A percentile compares a stretch with the other conserved stretches of the same genome.
These are phyloP conservation scores for Pinus tabuliformis DNA, from an alignment of 75 land plant genomes.

Conservation along the genomic window DNA sequence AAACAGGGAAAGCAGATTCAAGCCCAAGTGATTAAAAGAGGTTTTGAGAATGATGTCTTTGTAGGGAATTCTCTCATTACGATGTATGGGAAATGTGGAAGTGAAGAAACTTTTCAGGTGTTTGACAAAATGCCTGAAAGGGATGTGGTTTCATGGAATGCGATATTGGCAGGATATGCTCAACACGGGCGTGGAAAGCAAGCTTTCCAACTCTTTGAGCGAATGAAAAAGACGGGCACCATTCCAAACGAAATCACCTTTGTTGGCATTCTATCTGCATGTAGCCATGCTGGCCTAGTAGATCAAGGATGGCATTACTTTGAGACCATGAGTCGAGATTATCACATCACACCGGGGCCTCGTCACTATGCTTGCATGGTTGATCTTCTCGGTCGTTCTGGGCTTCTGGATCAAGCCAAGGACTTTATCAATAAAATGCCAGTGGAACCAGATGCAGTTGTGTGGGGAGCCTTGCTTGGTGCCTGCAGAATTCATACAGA, in stretches of 20 bases:
- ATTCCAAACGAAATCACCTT: slow-evolving; percentile 8
- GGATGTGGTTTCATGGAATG: slow-evolving; percentile 31
- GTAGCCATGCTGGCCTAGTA: slow-evolving; percentile 4
- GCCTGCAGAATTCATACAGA: neutral
- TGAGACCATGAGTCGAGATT: neutral
- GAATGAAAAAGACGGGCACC: slow-evolving; percentile 33
- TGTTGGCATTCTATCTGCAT: slow-evolving; percentile 8
- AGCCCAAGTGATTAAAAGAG: slow-evolving; percentile 11
- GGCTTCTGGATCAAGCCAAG: neutral
- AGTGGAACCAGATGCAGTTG: neutral
- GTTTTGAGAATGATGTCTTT: slow-evolving; percentile 13
- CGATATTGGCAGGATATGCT: slow-evolving; percentile 35
- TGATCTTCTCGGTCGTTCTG: neutral
- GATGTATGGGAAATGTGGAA: slow-evolving; percentile 44
- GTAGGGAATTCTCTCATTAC: slow-evolving; percentile 28
- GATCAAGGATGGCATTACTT: neutral
- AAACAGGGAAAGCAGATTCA: slow-evolving; percentile 27
- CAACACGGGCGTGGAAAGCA: slow-evolving; percentile 25
- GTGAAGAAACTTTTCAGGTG: slow-evolving; percentile 4
- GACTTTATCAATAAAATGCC: slow-evolving; percentile 2
- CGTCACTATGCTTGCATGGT: neutral
- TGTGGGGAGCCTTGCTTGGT: slow-evolving; percentile 5
- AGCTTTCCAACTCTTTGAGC: slow-evolving; percentile 37
- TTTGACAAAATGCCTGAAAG: slow-evolving; percentile 17
- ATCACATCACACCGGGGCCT: neutral